Conservation (phyloP, 2,329 filamentous ascomycete species). For the Penicillium sp. region DNA sequence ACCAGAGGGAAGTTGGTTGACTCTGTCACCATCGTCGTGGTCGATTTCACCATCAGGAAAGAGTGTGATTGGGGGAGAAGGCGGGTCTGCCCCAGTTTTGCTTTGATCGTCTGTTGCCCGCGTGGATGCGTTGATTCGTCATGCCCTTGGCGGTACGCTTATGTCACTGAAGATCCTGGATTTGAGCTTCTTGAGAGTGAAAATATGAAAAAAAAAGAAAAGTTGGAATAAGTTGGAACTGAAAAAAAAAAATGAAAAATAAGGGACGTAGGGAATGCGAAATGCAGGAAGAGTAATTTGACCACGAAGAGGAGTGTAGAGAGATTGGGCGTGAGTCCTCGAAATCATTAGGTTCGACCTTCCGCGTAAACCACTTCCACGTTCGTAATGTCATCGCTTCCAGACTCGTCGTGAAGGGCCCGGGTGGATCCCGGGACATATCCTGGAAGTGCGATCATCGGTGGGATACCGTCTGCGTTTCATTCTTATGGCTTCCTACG, state of each 20-base stretch:
- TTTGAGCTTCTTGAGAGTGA: not conserved
- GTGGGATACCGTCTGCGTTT: conserved; percentile 20
- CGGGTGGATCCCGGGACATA: conserved; percentile 18
- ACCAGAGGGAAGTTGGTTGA: not conserved
- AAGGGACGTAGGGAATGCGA: no score
- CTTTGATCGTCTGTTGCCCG: conserved; percentile 13
- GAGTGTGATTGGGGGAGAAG: conserved; percentile 23
- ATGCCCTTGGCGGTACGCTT: conserved; percentile 5
- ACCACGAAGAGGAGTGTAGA: no score
- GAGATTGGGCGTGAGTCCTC: not conserved
- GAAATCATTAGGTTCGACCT: not conserved
- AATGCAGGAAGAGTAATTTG: not conserved
- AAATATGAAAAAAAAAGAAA: no score
- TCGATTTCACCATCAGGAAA: conserved; percentile 34
- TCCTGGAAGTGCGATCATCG: conserved; percentile 19
- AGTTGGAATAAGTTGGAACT: no score
- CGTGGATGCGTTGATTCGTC: conserved; percentile 17
- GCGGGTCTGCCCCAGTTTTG: not conserved
- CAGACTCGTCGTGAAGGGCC: conserved; percentile 19
- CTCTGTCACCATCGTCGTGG: conserved; percentile 31
- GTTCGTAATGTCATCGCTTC: conserved; percentile 26
- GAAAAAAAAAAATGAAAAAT: no score
- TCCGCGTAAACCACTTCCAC: not conserved
- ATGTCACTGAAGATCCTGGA: conserved; percentile 4
- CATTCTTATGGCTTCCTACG: not conserved